Base-by-base conservation (phyloP, 176 grass and related monocot species). In the Phragmites australis region DNA sequence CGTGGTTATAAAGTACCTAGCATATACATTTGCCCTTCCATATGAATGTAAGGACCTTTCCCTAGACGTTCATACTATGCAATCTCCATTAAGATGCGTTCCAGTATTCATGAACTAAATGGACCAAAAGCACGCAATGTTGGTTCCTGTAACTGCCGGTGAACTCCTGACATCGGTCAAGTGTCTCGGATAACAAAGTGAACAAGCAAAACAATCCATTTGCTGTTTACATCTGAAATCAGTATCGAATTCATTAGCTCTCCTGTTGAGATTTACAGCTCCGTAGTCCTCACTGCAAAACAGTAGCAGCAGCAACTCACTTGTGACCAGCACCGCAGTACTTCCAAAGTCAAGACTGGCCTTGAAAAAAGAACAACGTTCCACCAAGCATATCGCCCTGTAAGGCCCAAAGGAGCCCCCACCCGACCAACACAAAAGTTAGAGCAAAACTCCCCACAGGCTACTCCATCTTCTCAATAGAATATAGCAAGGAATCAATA, bases 401-500 rank as follows among this genome's bases (percentile, higher is more conserved):
- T 18, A 32, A n/a, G n/a, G n/a, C n/a, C n/a, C 6, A 6, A 51
- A 52, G 50, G 50, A 52, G 17, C 19, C 50, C 18, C 22, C 19
- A 68, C 11, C 3, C 21, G 41, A 30, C 37, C 17, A 56, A 39
- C 15, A 48, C 2, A 3, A 0, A 8, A 62, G 22, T 2, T 22
- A 37, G 10, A 53, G 27, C 30, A 2, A 5, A 51, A 9, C 64
- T 74, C 32, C 2, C 16, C 70, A 8, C 19, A 45, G 37, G 34
- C 40, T 68, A 71, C 13, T 8, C 60, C 13, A 83, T 70, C 54
- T 50, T 56, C 62, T 76, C 81, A 15, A 50, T 65, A 80, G 71
- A 85, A 86, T 37, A 75, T 45, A 94, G 41, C 60, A 97, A 88
- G 62, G 81, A 90, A 26, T 84, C 43, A 6, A 92, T 14, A 46